Evolutionary conservation across 495 filamentous ascomycete species (phyloP).

Genomic region (Talaromyces liani): DNA sequence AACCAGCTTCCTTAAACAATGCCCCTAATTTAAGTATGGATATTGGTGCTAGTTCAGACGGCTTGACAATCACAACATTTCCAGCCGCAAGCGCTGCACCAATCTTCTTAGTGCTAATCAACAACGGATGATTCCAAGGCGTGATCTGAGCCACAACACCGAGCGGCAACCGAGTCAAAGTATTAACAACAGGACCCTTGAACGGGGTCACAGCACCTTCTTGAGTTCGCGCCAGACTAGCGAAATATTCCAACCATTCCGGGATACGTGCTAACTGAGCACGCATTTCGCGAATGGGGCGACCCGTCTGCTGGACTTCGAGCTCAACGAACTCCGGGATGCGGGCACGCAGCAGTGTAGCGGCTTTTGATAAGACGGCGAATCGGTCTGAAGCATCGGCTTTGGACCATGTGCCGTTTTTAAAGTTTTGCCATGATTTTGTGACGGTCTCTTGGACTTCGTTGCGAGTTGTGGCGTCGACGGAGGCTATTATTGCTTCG

Average conservation of each 20-base stretch:
- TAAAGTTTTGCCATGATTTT: conserved; percentile 41
- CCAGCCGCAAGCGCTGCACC: conserved; percentile 55
- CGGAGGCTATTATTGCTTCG: conserved; percentile 24
- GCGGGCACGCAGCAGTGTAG: conserved; percentile 38
- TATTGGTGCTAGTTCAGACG: conserved; percentile 53
- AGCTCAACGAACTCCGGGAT: conserved; percentile 45
- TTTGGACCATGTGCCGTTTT: conserved; percentile 50
- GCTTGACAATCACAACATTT: conserved; percentile 55
- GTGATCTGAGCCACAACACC: conserved; percentile 59
- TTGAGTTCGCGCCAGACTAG: conserved; percentile 49
- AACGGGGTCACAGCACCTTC: conserved; percentile 56
- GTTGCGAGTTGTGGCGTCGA: conserved; percentile 40
- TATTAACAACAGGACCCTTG: conserved; percentile 53
- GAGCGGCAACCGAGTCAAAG: conserved; percentile 49
- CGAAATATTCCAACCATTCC: conserved; percentile 61
- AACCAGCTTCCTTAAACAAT: conserved; percentile 45
- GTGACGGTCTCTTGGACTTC: conserved; percentile 40
- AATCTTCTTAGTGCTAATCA: conserved; percentile 58
- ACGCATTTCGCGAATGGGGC: conserved; percentile 56
- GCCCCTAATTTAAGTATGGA: conserved; percentile 45
- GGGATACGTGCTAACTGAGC: conserved; percentile 55
- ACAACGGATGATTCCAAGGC: conserved; percentile 58
- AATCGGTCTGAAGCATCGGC: conserved; percentile 46
- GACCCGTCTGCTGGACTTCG: conserved; percentile 56
- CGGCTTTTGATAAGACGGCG: conserved; percentile 48